Percentiles rank a stretch among this genome's conserved stretches.
Evolutionary conservation across 345 rosid genomes (phyloP).

Genomic region (Aethionema arabicum): DNA sequence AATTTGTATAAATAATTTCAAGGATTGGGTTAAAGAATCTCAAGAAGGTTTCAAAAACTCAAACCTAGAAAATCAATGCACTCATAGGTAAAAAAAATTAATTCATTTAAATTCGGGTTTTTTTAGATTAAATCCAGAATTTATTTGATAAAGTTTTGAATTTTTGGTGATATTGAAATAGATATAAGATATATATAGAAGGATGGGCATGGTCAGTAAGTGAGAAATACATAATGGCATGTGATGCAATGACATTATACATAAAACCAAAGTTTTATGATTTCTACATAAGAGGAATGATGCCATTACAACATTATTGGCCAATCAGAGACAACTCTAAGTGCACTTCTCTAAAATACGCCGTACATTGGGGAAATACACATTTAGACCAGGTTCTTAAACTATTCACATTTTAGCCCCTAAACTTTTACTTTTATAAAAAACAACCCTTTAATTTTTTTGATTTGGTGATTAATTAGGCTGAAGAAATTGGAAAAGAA

Average conservation of each 20-base stretch:
- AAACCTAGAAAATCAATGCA: constrained; percentile 56
- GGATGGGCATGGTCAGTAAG: constrained; percentile 88
- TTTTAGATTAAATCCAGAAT: too few species aligned
- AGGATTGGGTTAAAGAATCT: constrained; percentile 54
- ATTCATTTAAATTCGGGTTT: neutral
- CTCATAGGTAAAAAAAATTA: constrained; percentile 46
- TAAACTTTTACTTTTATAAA: constrained; percentile 1
- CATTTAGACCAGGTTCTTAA: constrained; percentile 31
- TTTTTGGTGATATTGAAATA: constrained; percentile 7
- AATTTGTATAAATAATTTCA: neutral
- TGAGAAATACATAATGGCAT: constrained; percentile 78
- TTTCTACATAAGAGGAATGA: constrained; percentile 65
- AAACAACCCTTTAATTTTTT: neutral
- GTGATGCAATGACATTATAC: constrained; percentile 58
- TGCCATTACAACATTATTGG: constrained; percentile 75
- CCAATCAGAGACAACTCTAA: constrained; percentile 53
- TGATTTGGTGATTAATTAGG: constrained; percentile 37
- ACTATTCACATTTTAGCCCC: neutral
- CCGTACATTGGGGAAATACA: constrained; percentile 77
- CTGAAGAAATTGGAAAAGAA: constrained; percentile 56
- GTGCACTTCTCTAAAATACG: constrained; percentile 60
- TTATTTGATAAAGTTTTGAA: neutral
- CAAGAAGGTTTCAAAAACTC: constrained; percentile 50
- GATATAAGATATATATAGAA: constrained; percentile 73
- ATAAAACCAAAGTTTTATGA: constrained; percentile 51